phyloP scores from a whole-genome alignment of 1,284 basidiomycete genomes.

The Ustilago shanxiensis region DNA sequence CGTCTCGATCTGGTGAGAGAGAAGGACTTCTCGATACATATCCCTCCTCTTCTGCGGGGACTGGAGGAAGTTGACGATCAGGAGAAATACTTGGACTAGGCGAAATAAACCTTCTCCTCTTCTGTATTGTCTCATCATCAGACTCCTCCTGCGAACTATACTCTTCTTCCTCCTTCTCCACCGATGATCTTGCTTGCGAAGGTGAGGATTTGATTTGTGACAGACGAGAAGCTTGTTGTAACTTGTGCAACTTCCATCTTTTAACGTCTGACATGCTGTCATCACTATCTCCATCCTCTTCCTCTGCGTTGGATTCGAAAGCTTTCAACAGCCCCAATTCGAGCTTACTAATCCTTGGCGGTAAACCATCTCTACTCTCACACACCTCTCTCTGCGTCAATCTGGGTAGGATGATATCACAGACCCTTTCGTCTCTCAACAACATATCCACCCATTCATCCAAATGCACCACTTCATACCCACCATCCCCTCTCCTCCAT shows the following conservation, averaged over 20 bases:
- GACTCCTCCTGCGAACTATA: constrained; percentile 58
- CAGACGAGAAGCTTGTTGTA: constrained; percentile 6
- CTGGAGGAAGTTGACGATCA: constrained; percentile 19
- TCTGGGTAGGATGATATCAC: constrained; percentile 94
- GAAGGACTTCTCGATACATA: constrained; percentile 25
- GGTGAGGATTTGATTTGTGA: not conserved
- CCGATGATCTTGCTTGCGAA: not conserved
- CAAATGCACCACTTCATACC: constrained; percentile 81
- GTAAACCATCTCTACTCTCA: constrained; percentile 91
- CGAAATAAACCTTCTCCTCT: constrained; percentile 21
- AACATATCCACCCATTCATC: constrained; percentile 92
- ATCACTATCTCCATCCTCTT: constrained; percentile 20
- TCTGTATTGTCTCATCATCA: constrained; percentile 61
- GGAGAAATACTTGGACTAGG: constrained; percentile 35
- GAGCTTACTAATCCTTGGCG: constrained; percentile 75
- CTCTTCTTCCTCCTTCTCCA: constrained; percentile 18
- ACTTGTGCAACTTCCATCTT: constrained; percentile 36
- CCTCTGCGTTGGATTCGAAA: not conserved
- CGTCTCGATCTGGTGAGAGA: constrained; percentile 16
- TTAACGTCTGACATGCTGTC: constrained; percentile 25
- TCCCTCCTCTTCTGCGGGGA: constrained; percentile 13
- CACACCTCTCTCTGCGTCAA: constrained; percentile 86
- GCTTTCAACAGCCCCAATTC: constrained; percentile 79
- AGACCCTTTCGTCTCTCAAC: constrained; percentile 89
- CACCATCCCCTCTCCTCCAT: constrained; percentile 76